Evolutionary conservation across 768 basidiomycete species (phyloP), one percentile per base, ranked within the genome.

Genomic region (Tricholoma matsutake): DNA sequence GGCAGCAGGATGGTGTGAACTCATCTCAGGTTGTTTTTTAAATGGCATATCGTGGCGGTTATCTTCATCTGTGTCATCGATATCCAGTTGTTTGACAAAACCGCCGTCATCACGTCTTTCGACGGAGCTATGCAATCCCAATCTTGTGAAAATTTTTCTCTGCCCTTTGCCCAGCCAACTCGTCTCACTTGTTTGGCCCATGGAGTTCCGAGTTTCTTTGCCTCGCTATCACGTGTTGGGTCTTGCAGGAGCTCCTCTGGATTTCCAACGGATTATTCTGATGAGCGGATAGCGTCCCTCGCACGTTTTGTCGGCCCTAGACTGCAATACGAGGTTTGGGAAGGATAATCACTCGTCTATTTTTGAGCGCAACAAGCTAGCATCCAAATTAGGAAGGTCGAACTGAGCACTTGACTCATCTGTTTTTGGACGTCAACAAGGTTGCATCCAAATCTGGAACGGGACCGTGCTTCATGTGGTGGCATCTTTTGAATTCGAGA

Each of bases 301-400:
- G 37, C 14, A 39, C 37, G 35, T 35, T 39, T 39, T 39, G 14
- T 16, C 37, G 14, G 37, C 37, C 37, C 14, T 39, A 16, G 22
- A 3, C 6, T 16, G 37, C 14, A 39, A 39, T 13, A 37, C 10
- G 13, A 10, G 37, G 13, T 5, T 16, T 2, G 37, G 32, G 10
- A 7, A 32, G 8, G 6, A 10, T 32, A 4, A 4, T 32, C 32
- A 32, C 10, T 4, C 3, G 14, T 39, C 37, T 16, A 14, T 14
- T 67, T 68, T 65, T 60, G 65, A 64, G 55, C 22, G 63, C 13
- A 37, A 77, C 76, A 79, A 78, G 67, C 72, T 61, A 65, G 67
- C 63, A 34, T 60, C 75, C 72, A 59, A 71, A 76, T 73, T 65
- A 56, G 73, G 76, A 68, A 56, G 54, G 8, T 29, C 37, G 43